Percentiles rank a stretch among this genome's conserved stretches.
Conservation (phyloP, 306 rosid species). For the Castanea crenata region DNA sequence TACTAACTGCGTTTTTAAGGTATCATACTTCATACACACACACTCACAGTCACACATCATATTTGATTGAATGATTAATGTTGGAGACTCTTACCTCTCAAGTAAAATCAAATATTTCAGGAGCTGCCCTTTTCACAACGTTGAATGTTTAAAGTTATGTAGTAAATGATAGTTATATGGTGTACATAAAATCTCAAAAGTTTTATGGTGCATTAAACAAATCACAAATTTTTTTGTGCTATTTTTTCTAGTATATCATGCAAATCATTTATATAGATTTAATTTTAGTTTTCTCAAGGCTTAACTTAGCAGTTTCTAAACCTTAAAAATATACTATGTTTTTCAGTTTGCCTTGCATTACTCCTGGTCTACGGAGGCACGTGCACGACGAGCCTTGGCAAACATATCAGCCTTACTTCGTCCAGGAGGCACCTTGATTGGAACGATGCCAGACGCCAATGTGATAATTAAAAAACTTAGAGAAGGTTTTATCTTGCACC, state of each 20-base stretch:
- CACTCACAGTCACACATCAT: too few relatives aligned
- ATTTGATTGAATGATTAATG: not conserved
- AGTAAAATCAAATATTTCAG: not conserved
- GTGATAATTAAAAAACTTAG: slow-evolving; percentile 87
- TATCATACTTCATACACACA: not conserved
- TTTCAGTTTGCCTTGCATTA: slow-evolving; percentile 65
- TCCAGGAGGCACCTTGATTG: slow-evolving; percentile 93
- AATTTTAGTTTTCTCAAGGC: not conserved
- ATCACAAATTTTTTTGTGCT: not conserved
- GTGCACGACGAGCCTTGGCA: slow-evolving; percentile 89
- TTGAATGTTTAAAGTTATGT: not conserved
- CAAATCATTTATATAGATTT: not conserved
- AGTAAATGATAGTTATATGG: not conserved
- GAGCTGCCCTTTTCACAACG: not conserved
- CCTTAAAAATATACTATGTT: slow-evolving; percentile 2
- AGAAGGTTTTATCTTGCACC: slow-evolving; percentile 58
- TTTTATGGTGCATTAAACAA: not conserved
- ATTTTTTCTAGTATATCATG: not conserved
- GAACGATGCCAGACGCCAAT: slow-evolving; percentile 99
- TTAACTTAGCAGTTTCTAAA: not conserved
- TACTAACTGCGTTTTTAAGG: not conserved
- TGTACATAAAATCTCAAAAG: not conserved
- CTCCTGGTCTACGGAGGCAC: slow-evolving; percentile 96
- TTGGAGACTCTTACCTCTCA: not conserved
- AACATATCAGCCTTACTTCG: slow-evolving; percentile 95